Evolutionary conservation across 1,284 basidiomycete genomes (phyloP), one percentile per base, ranked within the genome.

Genomic region (Trichosporon coremiiforme): DNA sequence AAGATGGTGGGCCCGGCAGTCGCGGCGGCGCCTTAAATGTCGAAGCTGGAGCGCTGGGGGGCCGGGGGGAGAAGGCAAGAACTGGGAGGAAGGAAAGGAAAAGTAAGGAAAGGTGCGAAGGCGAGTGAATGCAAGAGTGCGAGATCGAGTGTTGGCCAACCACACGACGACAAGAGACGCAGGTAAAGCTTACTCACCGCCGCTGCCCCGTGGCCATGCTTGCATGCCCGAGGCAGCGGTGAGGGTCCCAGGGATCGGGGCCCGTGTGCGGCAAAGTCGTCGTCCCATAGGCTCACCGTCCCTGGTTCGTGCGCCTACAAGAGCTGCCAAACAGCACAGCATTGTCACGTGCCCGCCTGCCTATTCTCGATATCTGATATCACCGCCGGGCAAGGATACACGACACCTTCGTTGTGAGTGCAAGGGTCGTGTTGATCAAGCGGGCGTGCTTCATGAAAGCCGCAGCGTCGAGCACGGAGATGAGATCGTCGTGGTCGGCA

Each of bases 11-110:
- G 10, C 33, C 57, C 17, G 7, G 17, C 29, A 13, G 31, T n/a
- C 7, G 15, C 15, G 10, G 57, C 29, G 17, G 29, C 57, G 57
- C 29, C 57, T 62, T 62, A 35, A 62, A 62, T 33, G 50, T 53
- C 20, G 50, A 53, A 53, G 50, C 50, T 53, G 20, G 33, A 35
- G 33, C 33, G 33, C 33, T 35, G 33, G 33, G 33, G 33, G 12
- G 9, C 10, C 17, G 17, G 50, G 17, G 29, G 31, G 47, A 53
- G 31, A 7, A 29, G 29, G 8, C 29, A 10, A 38, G 63, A 64
- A 64, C 29, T n/a, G 50, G 45, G 33, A 33, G 47, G 65, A 66
- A 66, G 29, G 35, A 66, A 35, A 31, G 50, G 29, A 64, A 41
- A 47, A 45, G 64, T 4, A n/a, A 17, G 41, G 41, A 31, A 2